Percentiles rank a stretch among this genome's conserved stretches.
Evolutionary conservation across 345 rosid genomes (phyloP).

Genomic region (Cardiospermum halicacabum): DNA sequence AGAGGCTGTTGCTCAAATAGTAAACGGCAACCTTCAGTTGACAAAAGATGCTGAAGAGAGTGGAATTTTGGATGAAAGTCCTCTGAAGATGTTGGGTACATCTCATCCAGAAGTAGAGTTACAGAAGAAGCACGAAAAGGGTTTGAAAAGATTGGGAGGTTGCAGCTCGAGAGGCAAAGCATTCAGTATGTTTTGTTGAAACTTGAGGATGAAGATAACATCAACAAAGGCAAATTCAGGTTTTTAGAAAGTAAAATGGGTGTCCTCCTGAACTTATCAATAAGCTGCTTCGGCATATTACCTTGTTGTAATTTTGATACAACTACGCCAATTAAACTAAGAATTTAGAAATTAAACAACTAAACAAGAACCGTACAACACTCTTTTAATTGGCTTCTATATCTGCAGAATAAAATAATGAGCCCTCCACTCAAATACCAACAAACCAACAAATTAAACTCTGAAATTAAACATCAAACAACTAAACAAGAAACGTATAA

Average conservation of each 20-base stretch:
- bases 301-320: slow-evolving; percentile 2
- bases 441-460: too few relatives aligned
- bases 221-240: slow-evolving; percentile 39
- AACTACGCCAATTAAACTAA: background rate
- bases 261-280: slow-evolving; percentile 37
- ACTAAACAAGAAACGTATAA: too few relatives aligned
- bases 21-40: slow-evolving; percentile 47
- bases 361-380: too few relatives aligned
- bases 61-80: slow-evolving; percentile 14
- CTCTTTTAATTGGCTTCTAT: too few relatives aligned
- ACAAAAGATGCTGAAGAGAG: slow-evolving; percentile 46
- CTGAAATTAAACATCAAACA: too few relatives aligned
- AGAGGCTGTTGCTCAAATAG: slow-evolving; percentile 52
- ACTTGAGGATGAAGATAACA: slow-evolving; percentile 66
- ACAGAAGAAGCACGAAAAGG: slow-evolving; percentile 54
- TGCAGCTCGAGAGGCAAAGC: slow-evolving; percentile 77
- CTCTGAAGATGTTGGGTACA: slow-evolving; percentile 37
- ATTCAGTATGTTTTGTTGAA: slow-evolving; percentile 55
- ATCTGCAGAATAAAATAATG: too few relatives aligned
- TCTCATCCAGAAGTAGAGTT: slow-evolving; percentile 33
- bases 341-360: too few relatives aligned
- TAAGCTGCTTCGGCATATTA: slow-evolving; percentile 27
- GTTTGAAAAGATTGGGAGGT: slow-evolving; percentile 68
- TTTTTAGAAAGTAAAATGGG: slow-evolving; percentile 48
- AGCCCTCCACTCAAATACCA: too few relatives aligned